These are phyloP conservation scores for Aspergillus pseudonomiae DNA, from an alignment of 2,329 filamentous ascomycete species.

Conservation along the genomic window DNA sequence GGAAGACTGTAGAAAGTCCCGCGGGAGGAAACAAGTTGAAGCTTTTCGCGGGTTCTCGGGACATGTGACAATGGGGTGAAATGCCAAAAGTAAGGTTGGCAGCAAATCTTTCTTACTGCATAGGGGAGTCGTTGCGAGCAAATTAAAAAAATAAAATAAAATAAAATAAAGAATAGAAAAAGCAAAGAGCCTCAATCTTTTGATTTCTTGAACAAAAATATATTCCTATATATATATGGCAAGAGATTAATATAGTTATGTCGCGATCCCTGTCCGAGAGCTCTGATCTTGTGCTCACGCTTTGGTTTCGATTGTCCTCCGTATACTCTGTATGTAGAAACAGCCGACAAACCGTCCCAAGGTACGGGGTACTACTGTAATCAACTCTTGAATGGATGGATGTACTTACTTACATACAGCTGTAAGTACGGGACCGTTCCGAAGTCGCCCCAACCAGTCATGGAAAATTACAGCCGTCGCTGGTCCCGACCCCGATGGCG, in stretches of 20 bases:
- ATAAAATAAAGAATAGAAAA: not conserved
- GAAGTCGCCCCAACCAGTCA: not conserved
- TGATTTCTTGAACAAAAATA: not conserved
- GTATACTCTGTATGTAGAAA: not conserved
- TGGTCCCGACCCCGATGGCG: not conserved
- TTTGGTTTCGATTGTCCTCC: too few relatives aligned
- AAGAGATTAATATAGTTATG: not conserved
- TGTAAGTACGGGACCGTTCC: not conserved
- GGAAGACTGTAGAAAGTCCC: slow-evolving; percentile 7
- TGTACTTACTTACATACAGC: not conserved
- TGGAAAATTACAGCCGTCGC: not conserved
- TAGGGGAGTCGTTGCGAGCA: not conserved
- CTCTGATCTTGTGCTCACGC: too few relatives aligned
- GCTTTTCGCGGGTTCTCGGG: slow-evolving; percentile 19
- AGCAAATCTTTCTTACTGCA: not conserved
- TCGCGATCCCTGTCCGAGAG: not conserved
- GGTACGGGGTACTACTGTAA: too few relatives aligned
- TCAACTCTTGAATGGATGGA: too few relatives aligned
- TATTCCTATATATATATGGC: not conserved
- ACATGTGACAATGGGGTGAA: slow-evolving; percentile 19
- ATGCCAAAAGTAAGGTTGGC: not conserved
- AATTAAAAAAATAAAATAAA: too few relatives aligned
- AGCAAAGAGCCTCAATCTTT: not conserved
- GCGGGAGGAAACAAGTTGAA: slow-evolving; percentile 15
- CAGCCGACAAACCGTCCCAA: not conserved